A percentile compares a stretch with the other conserved stretches of the same genome.
These are phyloP conservation scores for Azolla pinnata DNA, from an alignment of 75 land plant species.

Conservation along the genomic window DNA sequence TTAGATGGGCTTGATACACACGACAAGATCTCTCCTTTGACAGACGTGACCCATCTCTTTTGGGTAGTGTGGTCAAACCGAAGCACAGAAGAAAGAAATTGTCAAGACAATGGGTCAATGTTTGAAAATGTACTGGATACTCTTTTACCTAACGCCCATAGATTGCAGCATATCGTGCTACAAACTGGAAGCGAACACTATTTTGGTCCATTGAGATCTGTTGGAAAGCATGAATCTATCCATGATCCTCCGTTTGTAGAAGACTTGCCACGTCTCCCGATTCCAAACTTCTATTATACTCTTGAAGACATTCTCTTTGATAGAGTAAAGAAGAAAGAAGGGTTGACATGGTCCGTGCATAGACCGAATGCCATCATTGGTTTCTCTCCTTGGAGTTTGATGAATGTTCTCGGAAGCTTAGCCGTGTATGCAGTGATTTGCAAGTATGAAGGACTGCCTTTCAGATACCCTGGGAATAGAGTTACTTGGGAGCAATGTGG, in stretches of 20 bases:
- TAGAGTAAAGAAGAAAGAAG: constrained; percentile 18
- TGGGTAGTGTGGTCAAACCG: constrained; percentile 45
- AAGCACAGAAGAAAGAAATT: constrained; percentile 33
- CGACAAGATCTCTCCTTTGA: constrained; percentile 40
- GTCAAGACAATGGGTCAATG: constrained; percentile 41
- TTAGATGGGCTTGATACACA: constrained; percentile 30
- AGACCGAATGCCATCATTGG: constrained; percentile 55
- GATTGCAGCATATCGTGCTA: constrained; percentile 52
- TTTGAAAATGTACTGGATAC: constrained; percentile 48
- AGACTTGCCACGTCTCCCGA: constrained; percentile 47
- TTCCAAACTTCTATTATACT: constrained; percentile 46
- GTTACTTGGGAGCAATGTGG: constrained; percentile 45
- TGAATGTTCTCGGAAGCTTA: constrained; percentile 46
- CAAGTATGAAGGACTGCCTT: constrained; percentile 34
- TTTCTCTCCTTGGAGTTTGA: constrained; percentile 53
- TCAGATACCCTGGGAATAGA: constrained; percentile 44
- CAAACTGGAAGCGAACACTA: constrained; percentile 80
- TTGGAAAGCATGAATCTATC: constrained; percentile 7
- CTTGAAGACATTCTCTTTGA: constrained; percentile 20
- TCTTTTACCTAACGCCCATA: constrained; percentile 43
- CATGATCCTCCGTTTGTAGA: constrained; percentile 61
- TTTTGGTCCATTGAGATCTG: constrained; percentile 38
- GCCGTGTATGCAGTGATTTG: constrained; percentile 68
- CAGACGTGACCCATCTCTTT: constrained; percentile 78
- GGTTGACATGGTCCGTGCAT: constrained; percentile 54